These are phyloP conservation scores for Angomonas desouzai DNA, from an alignment of 208 protist species.

Conservation along the genomic window DNA sequence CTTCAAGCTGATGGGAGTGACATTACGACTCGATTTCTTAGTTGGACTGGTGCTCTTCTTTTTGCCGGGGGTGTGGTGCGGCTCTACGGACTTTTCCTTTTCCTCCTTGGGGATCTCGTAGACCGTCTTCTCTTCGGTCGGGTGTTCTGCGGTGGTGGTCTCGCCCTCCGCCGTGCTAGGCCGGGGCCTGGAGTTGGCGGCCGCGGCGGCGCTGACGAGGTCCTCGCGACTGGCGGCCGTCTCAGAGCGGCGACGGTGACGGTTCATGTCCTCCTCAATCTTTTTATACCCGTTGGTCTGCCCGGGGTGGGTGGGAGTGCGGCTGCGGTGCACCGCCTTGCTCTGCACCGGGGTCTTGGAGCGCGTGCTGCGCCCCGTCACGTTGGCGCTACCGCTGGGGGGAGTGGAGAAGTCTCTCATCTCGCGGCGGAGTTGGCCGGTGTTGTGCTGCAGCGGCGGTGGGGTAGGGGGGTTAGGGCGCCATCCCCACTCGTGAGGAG, in stretches of 20 bases:
- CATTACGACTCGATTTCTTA: neutral
- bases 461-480: neutral
- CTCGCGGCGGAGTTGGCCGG: conserved; percentile 9
- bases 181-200: neutral
- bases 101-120: neutral
- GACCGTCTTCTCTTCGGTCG: neutral
- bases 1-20: neutral
- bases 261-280: conserved; percentile 22
- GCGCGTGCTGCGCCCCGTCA: neutral
- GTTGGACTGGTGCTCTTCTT: neutral
- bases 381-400: neutral
- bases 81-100: neutral
- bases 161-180: neutral
- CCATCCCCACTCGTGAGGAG: neutral
- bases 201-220: neutral
- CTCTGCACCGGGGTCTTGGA: neutral
- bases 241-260: conserved; percentile 7
- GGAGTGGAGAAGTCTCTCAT: conserved; percentile 3
- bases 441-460: neutral
- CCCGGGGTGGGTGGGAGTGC: conserved; percentile 2
- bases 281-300: conserved; percentile 17
- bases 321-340: neutral
- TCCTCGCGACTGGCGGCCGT: neutral
- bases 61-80: neutral
- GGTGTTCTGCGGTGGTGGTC: neutral